Percentiles rank a stretch among this genome's conserved stretches.
These are phyloP conservation scores for Penicilliopsis zonata DNA, from an alignment of 495 filamentous ascomycete species.

Conservation along the genomic window DNA sequence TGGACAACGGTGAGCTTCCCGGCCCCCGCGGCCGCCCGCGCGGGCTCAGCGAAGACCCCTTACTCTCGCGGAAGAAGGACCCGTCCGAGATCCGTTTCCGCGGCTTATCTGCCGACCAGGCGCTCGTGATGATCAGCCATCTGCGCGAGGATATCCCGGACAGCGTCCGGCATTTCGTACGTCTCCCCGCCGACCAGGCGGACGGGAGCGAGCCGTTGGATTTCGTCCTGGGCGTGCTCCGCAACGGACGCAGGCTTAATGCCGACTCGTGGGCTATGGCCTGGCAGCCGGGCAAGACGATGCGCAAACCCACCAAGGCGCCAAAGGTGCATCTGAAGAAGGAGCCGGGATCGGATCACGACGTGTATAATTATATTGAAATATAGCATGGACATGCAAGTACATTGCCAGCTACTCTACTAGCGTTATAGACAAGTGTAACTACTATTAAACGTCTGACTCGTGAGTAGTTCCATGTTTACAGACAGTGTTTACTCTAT, in stretches of 20 bases:
- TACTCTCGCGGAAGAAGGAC: conserved; percentile 3
- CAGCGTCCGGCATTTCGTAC: conserved; percentile 67
- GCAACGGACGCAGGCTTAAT: conserved; percentile 3
- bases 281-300: conserved; percentile 15
- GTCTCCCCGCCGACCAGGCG: conserved; percentile 40
- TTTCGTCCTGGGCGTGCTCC: conserved; percentile 24
- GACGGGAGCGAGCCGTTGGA: conserved; percentile 25
- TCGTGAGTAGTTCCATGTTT: no score
- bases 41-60: conserved; percentile 2
- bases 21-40: conserved; percentile 3
- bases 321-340: no score
- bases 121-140: conserved; percentile 79
- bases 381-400: no score
- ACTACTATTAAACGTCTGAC: no score
- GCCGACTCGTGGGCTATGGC: conserved; percentile 14
- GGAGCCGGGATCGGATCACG: no score
- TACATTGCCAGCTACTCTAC: no score
- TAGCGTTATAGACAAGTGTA: no score
- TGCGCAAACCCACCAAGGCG: conserved; percentile 5
- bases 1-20: conserved; percentile 44
- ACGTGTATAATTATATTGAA: no score
- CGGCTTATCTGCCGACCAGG: conserved; percentile 52
- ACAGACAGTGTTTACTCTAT: no score
- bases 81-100: conserved; percentile 4
- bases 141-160: conserved; percentile 81